Percentiles rank a stretch among this genome's conserved stretches.
Conservation (phyloP, 768 basidiomycete genomes). For the Scleroderma bovista region DNA sequence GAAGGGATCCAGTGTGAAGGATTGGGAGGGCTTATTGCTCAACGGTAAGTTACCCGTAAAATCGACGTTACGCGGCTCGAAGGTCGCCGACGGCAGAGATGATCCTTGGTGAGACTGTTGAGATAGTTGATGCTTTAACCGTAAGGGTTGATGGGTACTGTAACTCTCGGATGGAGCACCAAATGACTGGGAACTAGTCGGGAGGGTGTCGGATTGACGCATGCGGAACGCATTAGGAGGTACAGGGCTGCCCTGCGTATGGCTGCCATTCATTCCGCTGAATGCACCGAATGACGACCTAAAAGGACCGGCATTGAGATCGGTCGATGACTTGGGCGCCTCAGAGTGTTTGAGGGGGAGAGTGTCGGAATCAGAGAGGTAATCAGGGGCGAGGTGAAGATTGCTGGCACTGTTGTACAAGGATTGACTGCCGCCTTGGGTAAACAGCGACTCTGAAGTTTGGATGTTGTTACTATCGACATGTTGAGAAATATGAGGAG, state of each 20-base stretch:
- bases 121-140: constrained; percentile 29
- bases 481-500: constrained; percentile 21
- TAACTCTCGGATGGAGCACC: constrained; percentile 20
- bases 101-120: constrained; percentile 31
- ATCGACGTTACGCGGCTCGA: constrained; percentile 28
- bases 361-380: constrained; percentile 28
- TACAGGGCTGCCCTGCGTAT: constrained; percentile 18
- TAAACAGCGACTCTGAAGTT: constrained; percentile 25
- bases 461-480: constrained; percentile 31
- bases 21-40: constrained; percentile 23
- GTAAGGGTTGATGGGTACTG: constrained; percentile 19
- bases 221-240: constrained; percentile 31
- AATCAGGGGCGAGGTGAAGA: constrained; percentile 29
- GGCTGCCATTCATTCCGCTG: constrained; percentile 21
- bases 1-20: constrained; percentile 30
- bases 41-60: constrained; percentile 26
- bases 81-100: constrained; percentile 14
- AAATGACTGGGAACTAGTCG: constrained; percentile 23
- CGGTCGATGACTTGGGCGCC: constrained; percentile 24
- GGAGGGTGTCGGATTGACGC: constrained; percentile 30
- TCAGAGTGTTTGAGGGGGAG: constrained; percentile 28
- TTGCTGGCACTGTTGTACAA: constrained; percentile 39
- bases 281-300: constrained; percentile 33
- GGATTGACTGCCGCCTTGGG: constrained; percentile 29
- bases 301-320: constrained; percentile 31